Evolutionary conservation across 1,139 yeast genomes (phyloP).

Genomic region (Fermentozyma sake): DNA sequence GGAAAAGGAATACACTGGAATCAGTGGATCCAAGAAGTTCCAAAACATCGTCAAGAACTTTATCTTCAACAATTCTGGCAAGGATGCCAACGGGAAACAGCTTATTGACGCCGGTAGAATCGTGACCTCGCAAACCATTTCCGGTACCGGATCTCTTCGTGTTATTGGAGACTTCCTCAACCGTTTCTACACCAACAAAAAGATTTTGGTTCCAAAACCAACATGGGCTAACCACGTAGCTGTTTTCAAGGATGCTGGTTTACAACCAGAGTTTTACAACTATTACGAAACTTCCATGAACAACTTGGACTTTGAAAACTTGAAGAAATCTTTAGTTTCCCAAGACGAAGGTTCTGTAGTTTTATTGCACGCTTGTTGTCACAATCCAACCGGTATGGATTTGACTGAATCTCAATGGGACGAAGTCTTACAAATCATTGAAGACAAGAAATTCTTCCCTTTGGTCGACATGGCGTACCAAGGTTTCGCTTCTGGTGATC

Average conservation of each 20-base stretch:
- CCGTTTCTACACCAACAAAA: slow-evolving; percentile 40
- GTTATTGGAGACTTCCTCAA: slow-evolving; percentile 51
- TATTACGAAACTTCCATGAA: slow-evolving; percentile 54
- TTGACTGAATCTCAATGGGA: slow-evolving; percentile 80
- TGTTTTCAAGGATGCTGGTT: slow-evolving; percentile 50
- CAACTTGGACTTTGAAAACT: slow-evolving; percentile 49
- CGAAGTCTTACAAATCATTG: slow-evolving; percentile 57
- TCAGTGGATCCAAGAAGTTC: slow-evolving; percentile 47
- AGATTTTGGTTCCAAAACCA: slow-evolving; percentile 60
- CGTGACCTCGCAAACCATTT: slow-evolving; percentile 53
- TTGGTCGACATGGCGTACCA: slow-evolving; percentile 92
- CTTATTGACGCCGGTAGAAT: slow-evolving; percentile 46
- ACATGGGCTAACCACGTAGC: slow-evolving; percentile 76
- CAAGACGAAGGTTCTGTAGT: slow-evolving; percentile 59
- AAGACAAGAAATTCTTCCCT: slow-evolving; percentile 57
- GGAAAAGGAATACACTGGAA: slow-evolving; percentile 57
- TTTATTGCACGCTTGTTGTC: slow-evolving; percentile 90
- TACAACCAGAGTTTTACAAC: slow-evolving; percentile 36
- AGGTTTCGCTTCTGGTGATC: slow-evolving; percentile 82
- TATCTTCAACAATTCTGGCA: slow-evolving; percentile 46
- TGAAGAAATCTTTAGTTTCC: slow-evolving; percentile 36
- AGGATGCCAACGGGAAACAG: slow-evolving; percentile 45
- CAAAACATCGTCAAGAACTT: slow-evolving; percentile 47
- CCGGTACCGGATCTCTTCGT: slow-evolving; percentile 59
- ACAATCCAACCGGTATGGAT: slow-evolving; percentile 95